These are phyloP conservation scores for Prunus padus DNA, from an alignment of 306 rosid genomes.

Conservation along the genomic window DNA sequence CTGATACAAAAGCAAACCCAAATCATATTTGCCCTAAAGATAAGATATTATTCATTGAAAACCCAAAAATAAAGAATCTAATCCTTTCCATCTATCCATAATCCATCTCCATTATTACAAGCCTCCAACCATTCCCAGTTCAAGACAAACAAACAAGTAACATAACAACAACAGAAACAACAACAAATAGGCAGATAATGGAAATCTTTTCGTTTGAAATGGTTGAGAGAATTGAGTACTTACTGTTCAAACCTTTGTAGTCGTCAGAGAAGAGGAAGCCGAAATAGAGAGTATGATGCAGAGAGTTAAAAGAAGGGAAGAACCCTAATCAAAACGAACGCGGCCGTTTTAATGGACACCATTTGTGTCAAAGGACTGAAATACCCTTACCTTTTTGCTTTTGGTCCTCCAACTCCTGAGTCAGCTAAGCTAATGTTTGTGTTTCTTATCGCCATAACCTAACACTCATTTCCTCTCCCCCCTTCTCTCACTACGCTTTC, in stretches of 20 bases:
- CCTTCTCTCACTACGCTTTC: background rate
- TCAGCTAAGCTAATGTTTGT: background rate
- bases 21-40: background rate
- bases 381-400: background rate
- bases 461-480: background rate
- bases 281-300: background rate
- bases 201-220: background rate
- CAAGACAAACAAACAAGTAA: background rate
- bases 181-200: background rate
- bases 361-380: background rate
- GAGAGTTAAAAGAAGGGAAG: too few relatives aligned
- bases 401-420: background rate
- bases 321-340: background rate
- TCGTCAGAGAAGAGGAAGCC: background rate
- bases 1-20: background rate
- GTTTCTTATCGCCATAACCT: constrained; percentile 7
- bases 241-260: background rate
- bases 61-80: background rate
- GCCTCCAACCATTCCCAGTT: background rate
- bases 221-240: background rate
- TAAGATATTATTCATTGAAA: background rate
- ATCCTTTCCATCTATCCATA: background rate
- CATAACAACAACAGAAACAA: background rate
- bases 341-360: background rate
- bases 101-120: background rate